Base-by-base conservation (phyloP, 2,329 filamentous ascomycete species). In the Annulohypoxylon truncatum region DNA sequence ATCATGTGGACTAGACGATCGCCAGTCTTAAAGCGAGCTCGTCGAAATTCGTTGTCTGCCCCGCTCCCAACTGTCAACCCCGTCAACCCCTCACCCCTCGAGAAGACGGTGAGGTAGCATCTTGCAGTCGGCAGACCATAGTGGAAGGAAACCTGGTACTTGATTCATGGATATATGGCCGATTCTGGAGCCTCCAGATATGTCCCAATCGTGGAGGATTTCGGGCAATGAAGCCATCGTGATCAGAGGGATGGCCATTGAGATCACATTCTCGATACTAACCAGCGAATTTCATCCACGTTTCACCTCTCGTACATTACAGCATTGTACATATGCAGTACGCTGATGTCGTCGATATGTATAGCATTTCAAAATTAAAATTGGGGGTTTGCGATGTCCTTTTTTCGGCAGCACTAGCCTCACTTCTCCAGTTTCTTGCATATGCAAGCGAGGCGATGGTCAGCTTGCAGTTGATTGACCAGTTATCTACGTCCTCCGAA, bases 361-460 rank as follows among this genome's bases (percentile, higher is more conserved):
- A 61, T 60, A 48, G 33, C 56, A 60, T 51, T 55, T 28, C 28
- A 22, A 57, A 35, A 24, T 40, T 54, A 47, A 60, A 57, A 40
- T 61, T 65, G 59, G 64, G 66, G 67, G 58, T 62, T 66, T 29
- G 31, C 50, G 52, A 55, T 63, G 55, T 60, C 55, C 61, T 42
- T 66, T 61, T 67, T 66, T 58, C 54, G 56, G 66, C 58, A 69
- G 48, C 63, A 71, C 62, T 70, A 72, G 72, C 71, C 66, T 74
- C 67, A 62, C 52, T 71, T 59, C 68, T 68, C 72, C 68, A 68
- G 64, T 67, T 40, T 68, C 62, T 50, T 70, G 71, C 71, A 73
- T 74, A 67, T 66, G 60, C 60, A 63, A 56, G 66, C 56, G 66
- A 69, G 65, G 61, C 62, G 65, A 60, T 67, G 58, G 53, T 64